phyloP scores from a whole-genome alignment of 2,329 filamentous ascomycete species.

The Fusarium sp. region DNA sequence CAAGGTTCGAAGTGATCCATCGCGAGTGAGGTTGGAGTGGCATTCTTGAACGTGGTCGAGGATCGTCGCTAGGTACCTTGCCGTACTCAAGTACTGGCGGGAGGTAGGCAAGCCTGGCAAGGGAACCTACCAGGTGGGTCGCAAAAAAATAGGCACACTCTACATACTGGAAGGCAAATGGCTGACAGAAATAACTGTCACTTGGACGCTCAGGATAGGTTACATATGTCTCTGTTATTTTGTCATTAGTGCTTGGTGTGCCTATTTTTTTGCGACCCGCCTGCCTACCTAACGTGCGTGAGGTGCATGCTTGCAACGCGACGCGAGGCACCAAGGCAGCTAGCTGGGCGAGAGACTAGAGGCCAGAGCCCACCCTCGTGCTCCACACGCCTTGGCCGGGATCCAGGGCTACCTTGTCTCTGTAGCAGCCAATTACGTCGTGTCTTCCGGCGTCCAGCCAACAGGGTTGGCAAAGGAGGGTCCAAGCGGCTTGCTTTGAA shows the following conservation, averaged over 20 bases:
- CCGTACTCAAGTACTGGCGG: no score
- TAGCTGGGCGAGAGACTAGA: slow-evolving; percentile 4
- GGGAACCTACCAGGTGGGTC: no score
- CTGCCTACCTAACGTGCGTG: background rate
- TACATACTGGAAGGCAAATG: no score
- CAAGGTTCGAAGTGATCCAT: slow-evolving; percentile 30
- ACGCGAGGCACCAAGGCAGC: slow-evolving; percentile 42
- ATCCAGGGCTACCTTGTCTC: slow-evolving; percentile 9
- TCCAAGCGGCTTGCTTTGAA: slow-evolving; percentile 41
- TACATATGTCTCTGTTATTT: no score
- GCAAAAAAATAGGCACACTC: no score
- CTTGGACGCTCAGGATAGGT: no score
- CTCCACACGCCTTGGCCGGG: slow-evolving; percentile 20
- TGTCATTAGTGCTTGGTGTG: no score
- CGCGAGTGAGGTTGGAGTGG: slow-evolving; percentile 26
- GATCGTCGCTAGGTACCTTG: slow-evolving; percentile 32
- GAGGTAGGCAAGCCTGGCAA: no score
- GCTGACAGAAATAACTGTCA: no score
- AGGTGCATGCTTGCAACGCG: slow-evolving; percentile 30
- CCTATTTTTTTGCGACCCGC: no score
- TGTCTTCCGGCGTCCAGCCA: slow-evolving; percentile 10
- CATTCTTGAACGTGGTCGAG: slow-evolving; percentile 32
- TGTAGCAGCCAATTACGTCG: slow-evolving; percentile 26
- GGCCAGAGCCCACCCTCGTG: slow-evolving; percentile 17
- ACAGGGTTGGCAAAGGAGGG: slow-evolving; percentile 28